A percentile compares a stretch with the other conserved stretches of the same genome.
Evolutionary conservation across 1,284 basidiomycete species (phyloP).

Genomic region (Cutaneotrichosporon curvatum): DNA sequence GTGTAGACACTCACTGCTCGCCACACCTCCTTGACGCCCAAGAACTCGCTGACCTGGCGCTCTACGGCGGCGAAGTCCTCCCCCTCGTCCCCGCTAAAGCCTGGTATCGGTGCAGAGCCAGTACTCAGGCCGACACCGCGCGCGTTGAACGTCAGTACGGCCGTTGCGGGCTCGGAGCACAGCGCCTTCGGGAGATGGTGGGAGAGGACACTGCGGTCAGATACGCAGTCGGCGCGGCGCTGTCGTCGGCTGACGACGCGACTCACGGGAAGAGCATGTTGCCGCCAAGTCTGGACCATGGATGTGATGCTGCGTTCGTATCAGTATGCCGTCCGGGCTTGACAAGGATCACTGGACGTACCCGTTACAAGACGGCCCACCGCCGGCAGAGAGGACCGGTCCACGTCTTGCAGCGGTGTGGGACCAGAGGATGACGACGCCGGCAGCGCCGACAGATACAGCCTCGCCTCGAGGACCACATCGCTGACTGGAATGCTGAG

Average conservation of each 20-base stretch:
- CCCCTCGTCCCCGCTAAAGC: slow-evolving; percentile 23
- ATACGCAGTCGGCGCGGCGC: too few relatives aligned
- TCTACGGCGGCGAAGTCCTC: slow-evolving; percentile 34
- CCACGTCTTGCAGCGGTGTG: too few relatives aligned
- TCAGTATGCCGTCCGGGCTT: too few relatives aligned
- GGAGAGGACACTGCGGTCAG: slow-evolving; percentile 23
- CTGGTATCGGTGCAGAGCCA: slow-evolving; percentile 24
- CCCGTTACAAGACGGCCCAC: too few relatives aligned
- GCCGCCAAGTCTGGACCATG: slow-evolving; percentile 37
- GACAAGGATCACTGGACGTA: too few relatives aligned
- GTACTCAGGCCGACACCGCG: slow-evolving; percentile 31
- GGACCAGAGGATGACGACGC: too few relatives aligned
- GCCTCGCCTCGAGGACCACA: too few relatives aligned
- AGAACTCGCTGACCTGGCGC: slow-evolving; percentile 11
- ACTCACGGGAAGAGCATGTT: slow-evolving; percentile 41
- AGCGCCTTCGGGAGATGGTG: slow-evolving; percentile 20
- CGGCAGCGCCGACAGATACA: too few relatives aligned
- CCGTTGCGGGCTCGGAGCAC: slow-evolving; percentile 14
- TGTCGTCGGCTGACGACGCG: too few relatives aligned
- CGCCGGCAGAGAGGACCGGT: too few relatives aligned
- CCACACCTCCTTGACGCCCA: slow-evolving; percentile 15
- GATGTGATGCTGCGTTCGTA: slow-evolving; percentile 36
- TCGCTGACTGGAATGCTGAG: too few relatives aligned
- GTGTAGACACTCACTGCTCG: slow-evolving; percentile 22
- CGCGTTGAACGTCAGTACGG: slow-evolving; percentile 34